phyloP scores from a whole-genome alignment of 495 filamentous ascomycete species.

The Xylaria venustula region DNA sequence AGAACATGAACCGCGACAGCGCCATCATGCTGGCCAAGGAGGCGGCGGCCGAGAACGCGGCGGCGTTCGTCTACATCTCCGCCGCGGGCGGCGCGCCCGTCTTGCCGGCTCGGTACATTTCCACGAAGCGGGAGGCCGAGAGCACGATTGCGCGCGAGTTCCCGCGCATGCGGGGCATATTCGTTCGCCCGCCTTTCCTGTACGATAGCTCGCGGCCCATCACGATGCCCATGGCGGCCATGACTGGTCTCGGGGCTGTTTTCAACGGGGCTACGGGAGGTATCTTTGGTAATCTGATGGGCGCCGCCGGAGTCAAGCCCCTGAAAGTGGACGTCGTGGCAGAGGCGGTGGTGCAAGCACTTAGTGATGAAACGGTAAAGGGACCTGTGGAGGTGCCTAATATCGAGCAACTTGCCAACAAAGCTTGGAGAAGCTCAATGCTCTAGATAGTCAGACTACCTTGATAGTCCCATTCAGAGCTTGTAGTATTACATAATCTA shows the following conservation, averaged over 20 bases:
- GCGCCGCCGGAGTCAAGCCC: conserved; percentile 80
- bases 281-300: conserved; percentile 67
- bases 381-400: conserved; percentile 67
- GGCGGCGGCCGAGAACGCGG: conserved; percentile 59
- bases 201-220: conserved; percentile 80
- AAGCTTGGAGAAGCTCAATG: conserved; percentile 80
- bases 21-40: conserved; percentile 85
- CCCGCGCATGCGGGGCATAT: conserved; percentile 72
- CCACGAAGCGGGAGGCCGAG: conserved; percentile 90
- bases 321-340: conserved; percentile 82
- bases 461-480: neutral
- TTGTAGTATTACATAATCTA: conserved; percentile 23
- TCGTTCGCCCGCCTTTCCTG: conserved; percentile 82
- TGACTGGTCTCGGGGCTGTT: conserved; percentile 63
- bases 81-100: conserved; percentile 82
- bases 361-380: conserved; percentile 65
- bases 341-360: conserved; percentile 77
- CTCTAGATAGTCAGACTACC: conserved; percentile 49
- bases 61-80: conserved; percentile 80
- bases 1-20: conserved; percentile 93
- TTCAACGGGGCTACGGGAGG: conserved; percentile 76
- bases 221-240: conserved; percentile 79
- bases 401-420: conserved; percentile 71
- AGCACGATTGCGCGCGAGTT: conserved; percentile 68
- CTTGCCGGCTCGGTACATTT: conserved; percentile 81